Percentiles rank a stretch among this genome's conserved stretches.
phyloP scores from a whole-genome alignment of 116 monocot species.

The Iris pallida region DNA sequence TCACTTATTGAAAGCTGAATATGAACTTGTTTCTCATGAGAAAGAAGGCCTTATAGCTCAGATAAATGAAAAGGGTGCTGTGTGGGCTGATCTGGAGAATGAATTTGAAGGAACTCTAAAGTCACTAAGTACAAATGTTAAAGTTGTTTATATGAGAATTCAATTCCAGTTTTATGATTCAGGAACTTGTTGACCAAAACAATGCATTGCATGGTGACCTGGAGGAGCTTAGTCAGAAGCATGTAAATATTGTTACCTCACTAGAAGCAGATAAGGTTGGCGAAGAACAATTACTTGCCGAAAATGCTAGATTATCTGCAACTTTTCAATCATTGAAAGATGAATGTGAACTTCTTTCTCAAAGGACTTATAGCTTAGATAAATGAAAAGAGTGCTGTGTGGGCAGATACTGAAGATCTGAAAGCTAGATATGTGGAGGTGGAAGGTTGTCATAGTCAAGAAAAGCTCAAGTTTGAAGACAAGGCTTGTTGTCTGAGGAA shows the following conservation, averaged over 20 bases:
- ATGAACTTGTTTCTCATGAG: slow-evolving; percentile 22
- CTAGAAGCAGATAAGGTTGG: slow-evolving; percentile 13
- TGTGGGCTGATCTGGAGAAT: slow-evolving; percentile 35
- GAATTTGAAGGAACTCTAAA: slow-evolving; percentile 31
- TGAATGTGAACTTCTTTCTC: slow-evolving; percentile 25
- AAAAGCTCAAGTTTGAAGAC: slow-evolving; percentile 26
- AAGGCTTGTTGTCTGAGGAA: slow-evolving; percentile 32
- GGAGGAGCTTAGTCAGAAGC: slow-evolving; percentile 31
- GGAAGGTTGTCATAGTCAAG: slow-evolving; percentile 16
- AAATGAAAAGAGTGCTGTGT: slow-evolving; percentile 8
- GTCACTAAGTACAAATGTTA: slow-evolving; percentile 41
- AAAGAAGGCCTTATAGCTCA: slow-evolving; percentile 26
- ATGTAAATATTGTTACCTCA: slow-evolving; percentile 11
- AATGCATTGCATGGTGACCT: slow-evolving; percentile 14
- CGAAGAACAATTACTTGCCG: slow-evolving; percentile 32
- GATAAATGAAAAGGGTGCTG: slow-evolving; percentile 10
- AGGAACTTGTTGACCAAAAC: slow-evolving; percentile 24
- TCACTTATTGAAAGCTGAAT: slow-evolving; percentile 30
- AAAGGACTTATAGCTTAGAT: slow-evolving; percentile 18
- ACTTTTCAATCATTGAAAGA: slow-evolving; percentile 28
- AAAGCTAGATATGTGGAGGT: slow-evolving; percentile 21
- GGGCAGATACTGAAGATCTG: slow-evolving; percentile 20
- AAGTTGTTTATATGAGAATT: slow-evolving; percentile 50
- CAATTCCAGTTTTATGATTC: slow-evolving; percentile 21
- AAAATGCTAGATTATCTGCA: slow-evolving; percentile 33